Evolutionary conservation across 495 filamentous ascomycete genomes (phyloP).

Genomic region (Trichoderma virens): DNA sequence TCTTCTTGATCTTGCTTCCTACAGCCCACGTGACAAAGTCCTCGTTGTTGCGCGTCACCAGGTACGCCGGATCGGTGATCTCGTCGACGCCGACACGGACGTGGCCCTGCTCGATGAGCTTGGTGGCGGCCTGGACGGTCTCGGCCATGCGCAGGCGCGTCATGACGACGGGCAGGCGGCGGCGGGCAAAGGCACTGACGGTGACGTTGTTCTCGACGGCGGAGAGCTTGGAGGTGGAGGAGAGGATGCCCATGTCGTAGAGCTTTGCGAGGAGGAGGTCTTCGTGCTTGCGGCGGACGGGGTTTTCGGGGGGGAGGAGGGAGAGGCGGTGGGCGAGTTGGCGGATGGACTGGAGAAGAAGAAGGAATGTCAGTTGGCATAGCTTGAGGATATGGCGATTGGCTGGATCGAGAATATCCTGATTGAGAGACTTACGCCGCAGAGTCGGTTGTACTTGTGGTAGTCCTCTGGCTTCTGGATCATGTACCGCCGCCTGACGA

Average conservation of each 20-base stretch:
- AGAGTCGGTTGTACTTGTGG: constrained; percentile 79
- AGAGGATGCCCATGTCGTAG: constrained; percentile 79
- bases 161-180: constrained; percentile 80
- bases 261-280: constrained; percentile 79
- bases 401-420: not conserved
- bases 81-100: constrained; percentile 89
- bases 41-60: constrained; percentile 78
- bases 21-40: constrained; percentile 98
- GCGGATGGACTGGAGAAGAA: constrained; percentile 51
- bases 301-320: constrained; percentile 66
- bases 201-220: constrained; percentile 80
- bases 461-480: constrained; percentile 83
- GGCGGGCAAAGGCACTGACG: constrained; percentile 72
- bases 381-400: not conserved
- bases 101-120: constrained; percentile 92
- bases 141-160: constrained; percentile 82
- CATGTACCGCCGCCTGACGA: constrained; percentile 74
- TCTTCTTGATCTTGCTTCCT: constrained; percentile 92
- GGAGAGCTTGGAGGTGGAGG: constrained; percentile 64
- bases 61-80: constrained; percentile 73
- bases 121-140: constrained; percentile 70
- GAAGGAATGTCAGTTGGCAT: constrained; percentile 16
- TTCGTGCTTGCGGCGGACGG: constrained; percentile 73
- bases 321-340: constrained; percentile 83
- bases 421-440: constrained; percentile 46